A percentile compares a stretch with the other conserved stretches of the same genome.
Evolutionary conservation across 2,329 filamentous ascomycete species (phyloP).

Genomic region (Nothophaeocryptopus gaeumannii): DNA sequence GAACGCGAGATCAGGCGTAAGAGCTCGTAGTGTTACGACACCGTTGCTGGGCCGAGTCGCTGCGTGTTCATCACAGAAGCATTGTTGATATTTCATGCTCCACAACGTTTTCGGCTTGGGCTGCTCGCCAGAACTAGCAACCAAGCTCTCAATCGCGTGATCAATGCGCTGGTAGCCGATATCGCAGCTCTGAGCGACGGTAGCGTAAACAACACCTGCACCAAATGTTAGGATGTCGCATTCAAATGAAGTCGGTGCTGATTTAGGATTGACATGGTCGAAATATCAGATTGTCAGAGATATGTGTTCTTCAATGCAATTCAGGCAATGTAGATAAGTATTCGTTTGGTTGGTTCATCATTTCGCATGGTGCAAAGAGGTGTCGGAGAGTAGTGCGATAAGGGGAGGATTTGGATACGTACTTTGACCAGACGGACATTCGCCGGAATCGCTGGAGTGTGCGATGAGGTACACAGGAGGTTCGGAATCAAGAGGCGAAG

Average conservation of each 20-base stretch:
- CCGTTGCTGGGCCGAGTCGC: conserved; percentile 29
- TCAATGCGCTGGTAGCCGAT: conserved; percentile 38
- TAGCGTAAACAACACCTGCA: conserved; percentile 59
- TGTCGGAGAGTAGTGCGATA: background rate
- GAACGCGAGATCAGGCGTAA: conserved; percentile 67
- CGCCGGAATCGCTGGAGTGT: conserved; percentile 87
- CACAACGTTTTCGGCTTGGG: conserved; percentile 47
- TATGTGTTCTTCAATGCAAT: conserved; percentile 76
- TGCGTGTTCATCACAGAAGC: conserved; percentile 31
- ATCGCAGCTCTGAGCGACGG: conserved; percentile 40
- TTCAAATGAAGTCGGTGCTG: too few relatives aligned
- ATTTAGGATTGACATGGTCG: background rate
- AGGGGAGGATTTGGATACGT: conserved; percentile 51
- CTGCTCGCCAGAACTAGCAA: conserved; percentile 39
- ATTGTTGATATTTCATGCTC: conserved; percentile 54
- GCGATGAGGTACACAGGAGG: conserved; percentile 62
- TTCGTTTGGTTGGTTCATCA: conserved; percentile 81
- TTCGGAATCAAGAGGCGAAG: conserved; percentile 39
- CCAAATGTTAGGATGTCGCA: background rate
- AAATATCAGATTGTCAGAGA: conserved; percentile 85
- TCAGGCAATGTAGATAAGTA: conserved; percentile 99
- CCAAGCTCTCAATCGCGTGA: conserved; percentile 43
- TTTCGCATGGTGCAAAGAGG: conserved; percentile 43
- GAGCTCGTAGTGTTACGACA: conserved; percentile 47
- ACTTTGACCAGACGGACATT: conserved; percentile 88